These are phyloP conservation scores for Aspergillus costaricaensis DNA, from an alignment of 2,329 filamentous ascomycete genomes.

Conservation along the genomic window DNA sequence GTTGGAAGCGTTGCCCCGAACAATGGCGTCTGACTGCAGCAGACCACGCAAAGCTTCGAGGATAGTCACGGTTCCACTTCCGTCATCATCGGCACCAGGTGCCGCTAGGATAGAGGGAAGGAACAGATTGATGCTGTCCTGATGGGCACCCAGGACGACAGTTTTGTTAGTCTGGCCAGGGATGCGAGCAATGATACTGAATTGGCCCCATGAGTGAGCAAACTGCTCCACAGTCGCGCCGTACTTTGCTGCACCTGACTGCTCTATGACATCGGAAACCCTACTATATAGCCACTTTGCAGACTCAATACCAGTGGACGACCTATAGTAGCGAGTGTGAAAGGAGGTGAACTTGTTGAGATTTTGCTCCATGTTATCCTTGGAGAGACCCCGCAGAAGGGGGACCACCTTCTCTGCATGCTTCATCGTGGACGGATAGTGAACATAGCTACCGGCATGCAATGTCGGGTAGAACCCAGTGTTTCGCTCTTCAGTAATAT, in stretches of 20 bases:
- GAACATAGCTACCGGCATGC: constrained; percentile 48
- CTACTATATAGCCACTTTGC: constrained; percentile 82
- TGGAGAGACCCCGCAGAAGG: constrained; percentile 69
- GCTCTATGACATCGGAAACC: constrained; percentile 70
- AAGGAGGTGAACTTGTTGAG: constrained; percentile 69
- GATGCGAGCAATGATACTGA: constrained; percentile 87
- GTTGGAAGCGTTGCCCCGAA: constrained; percentile 72
- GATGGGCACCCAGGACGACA: constrained; percentile 85
- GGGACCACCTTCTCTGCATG: constrained; percentile 67
- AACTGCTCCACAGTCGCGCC: constrained; percentile 73
- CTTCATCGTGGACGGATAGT: constrained; percentile 67
- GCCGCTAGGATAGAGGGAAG: constrained; percentile 80
- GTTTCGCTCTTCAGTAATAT: constrained; percentile 73
- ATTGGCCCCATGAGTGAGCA: constrained; percentile 82
- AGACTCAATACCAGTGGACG: constrained; percentile 71
- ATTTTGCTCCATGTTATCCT: constrained; percentile 74
- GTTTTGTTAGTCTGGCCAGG: constrained; percentile 83
- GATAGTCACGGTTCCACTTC: constrained; percentile 89
- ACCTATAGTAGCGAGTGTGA: constrained; percentile 62
- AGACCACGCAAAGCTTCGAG: constrained; percentile 85
- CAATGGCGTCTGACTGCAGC: constrained; percentile 69
- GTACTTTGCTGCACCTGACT: constrained; percentile 67
- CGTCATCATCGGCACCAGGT: constrained; percentile 94
- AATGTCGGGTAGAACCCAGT: constrained; percentile 60
- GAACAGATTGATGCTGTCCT: constrained; percentile 94